Base-by-base conservation (phyloP, 345 rosid species). In the Brassica incana region DNA sequence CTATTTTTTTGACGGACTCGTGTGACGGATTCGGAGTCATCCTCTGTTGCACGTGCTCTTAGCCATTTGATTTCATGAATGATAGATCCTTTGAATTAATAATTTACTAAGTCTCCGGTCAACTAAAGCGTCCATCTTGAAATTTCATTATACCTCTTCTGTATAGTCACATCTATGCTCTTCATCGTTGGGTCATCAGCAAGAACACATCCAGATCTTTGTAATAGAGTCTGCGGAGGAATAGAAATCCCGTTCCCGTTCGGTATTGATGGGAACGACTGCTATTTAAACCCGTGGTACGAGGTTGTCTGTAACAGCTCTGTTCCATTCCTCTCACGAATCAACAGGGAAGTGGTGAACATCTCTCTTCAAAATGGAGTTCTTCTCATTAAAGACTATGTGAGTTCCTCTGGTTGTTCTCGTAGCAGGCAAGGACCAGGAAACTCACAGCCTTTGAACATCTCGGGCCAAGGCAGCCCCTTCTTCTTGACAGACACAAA, bases 321-420 rank as follows among this genome's bases (percentile, higher is more conserved):
- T 2, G 66, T 72, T 5, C 80, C 77, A 4, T 86, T 72, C 33
- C 56, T 73, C 0, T 64, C 65, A 1, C 23, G 16, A 27, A 65
- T 72, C 50, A 73, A 8, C 1, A 68, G 15, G 3, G 69, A 70
- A n/a, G 76, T 85, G 48, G 60, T 71, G 25, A 73, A 78, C 40
- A 85, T 87, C 8, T 73, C 77, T 76, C 59, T 67, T 61, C 70
- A 72, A 2, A 38, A 56, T 59, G 64, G 84, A 64, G 50, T 76
- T 7, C 69, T 76, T 70, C 73, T 30, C 5, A 80, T 76, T 68
- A 80, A 80, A 80, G 79, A 77, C 45, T 68, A 80, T 0, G 38
- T 80, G 33, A 65, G 69, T 45, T 80, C 83, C 2, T 75, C 23
- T 45, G 80, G 80, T 56, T 80, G 83, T 5, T 40, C 72, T 36